Conservation (phyloP, 331 rosid species). For the Spiraea crenata region DNA sequence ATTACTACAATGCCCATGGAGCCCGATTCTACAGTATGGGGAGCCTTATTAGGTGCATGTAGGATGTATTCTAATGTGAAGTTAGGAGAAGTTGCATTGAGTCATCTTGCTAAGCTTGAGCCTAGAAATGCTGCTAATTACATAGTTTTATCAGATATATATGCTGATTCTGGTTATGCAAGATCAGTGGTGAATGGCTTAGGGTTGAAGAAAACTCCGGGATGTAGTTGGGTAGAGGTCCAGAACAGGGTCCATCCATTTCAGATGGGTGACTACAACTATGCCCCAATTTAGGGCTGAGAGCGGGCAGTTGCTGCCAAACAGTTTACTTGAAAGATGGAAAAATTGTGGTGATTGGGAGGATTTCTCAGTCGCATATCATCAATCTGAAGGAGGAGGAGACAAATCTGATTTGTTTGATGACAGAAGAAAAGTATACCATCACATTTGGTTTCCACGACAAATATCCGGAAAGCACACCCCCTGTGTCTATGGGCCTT, state of each 20-base stretch:
- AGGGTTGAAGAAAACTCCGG: conserved; percentile 62
- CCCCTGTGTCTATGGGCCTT: background rate
- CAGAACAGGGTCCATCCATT: conserved; percentile 25
- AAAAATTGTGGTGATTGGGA: conserved; percentile 4
- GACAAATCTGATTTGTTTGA: too few relatives aligned
- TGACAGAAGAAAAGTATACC: too few relatives aligned
- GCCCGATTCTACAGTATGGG: conserved; percentile 71
- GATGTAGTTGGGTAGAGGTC: conserved; percentile 61
- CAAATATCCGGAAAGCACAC: too few relatives aligned
- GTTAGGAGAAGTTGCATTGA: conserved; percentile 56
- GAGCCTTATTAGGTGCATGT: conserved; percentile 74
- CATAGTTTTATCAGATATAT: conserved; percentile 51
- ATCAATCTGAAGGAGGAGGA: conserved; percentile 5
- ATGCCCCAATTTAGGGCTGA: conserved; percentile 10
- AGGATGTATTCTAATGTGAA: conserved; percentile 57
- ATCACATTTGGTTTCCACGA: too few relatives aligned
- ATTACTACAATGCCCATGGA: conserved; percentile 50
- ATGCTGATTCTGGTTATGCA: conserved; percentile 49
- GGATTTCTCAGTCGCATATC: conserved; percentile 11
- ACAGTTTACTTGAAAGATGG: conserved; percentile 19
- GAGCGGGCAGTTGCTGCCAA: conserved; percentile 1
- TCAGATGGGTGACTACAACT: conserved; percentile 10
- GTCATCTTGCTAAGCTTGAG: conserved; percentile 60
- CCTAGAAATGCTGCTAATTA: conserved; percentile 58
- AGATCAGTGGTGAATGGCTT: conserved; percentile 39